Evolutionary conservation across 2,329 filamentous ascomycete genomes (phyloP).

Genomic region (Tetracladium maxilliforme): DNA sequence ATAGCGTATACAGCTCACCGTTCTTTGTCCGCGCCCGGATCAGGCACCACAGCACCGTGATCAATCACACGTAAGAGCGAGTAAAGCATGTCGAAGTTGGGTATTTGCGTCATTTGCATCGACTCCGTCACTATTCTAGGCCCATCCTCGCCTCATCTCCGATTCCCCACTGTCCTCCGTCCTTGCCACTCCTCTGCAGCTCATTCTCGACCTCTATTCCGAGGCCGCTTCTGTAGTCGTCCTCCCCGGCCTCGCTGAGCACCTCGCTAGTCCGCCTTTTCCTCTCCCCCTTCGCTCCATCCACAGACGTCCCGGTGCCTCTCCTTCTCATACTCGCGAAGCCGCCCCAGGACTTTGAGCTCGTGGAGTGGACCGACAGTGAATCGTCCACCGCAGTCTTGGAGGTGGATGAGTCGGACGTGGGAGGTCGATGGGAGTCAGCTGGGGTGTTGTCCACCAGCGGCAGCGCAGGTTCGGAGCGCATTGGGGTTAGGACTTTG

Average conservation of each 20-base stretch:
- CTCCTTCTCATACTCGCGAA: conserved; percentile 8
- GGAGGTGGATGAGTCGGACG: no score
- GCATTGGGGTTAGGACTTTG: background rate
- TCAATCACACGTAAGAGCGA: no score
- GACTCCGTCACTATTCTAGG: conserved; percentile 40
- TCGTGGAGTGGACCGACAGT: no score
- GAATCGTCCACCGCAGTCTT: no score
- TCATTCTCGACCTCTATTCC: conserved; percentile 39
- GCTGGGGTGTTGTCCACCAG: no score
- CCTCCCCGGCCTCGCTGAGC: conserved; percentile 20
- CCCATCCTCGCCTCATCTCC: conserved; percentile 78
- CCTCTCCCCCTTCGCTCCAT: conserved; percentile 4
- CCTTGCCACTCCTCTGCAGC: conserved; percentile 33
- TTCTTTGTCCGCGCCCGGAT: no score
- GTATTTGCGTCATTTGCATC: background rate
- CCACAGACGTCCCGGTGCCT: conserved; percentile 4
- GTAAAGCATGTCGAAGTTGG: conserved; percentile 9
- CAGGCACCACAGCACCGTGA: no score
- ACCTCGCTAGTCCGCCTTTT: conserved; percentile 6
- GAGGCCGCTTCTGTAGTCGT: conserved; percentile 36
- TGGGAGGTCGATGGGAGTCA: no score
- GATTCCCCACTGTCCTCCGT: conserved; percentile 59
- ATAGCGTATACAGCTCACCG: no score
- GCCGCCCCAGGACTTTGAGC: conserved; percentile 5
- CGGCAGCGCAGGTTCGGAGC: no score